Base-by-base conservation (phyloP, 768 basidiomycete species). In the Scleroderma citrinum region DNA sequence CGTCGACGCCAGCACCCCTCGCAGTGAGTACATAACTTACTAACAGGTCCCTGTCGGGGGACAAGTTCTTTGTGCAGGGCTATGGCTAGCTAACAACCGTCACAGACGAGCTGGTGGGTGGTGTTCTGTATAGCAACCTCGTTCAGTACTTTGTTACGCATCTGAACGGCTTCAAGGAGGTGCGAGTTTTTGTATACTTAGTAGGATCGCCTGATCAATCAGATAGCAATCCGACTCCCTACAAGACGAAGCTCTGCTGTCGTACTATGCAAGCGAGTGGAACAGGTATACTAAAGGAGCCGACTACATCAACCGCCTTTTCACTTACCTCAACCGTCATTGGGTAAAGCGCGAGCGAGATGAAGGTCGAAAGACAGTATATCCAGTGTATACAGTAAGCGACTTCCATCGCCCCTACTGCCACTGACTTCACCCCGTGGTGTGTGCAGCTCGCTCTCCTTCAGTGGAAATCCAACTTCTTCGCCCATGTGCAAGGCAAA, bases 301-400 rank as follows among this genome's bases (percentile, higher is more conserved):
- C 1, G 92, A 90, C 63, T 98, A 96, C 65, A 92, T 97, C 69
- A 95, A 98, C 66, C 87, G 95, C 48, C 71, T 99, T 31, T 98
- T 98, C 74, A 94, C 92, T 2, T 98, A 98, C 71, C 78, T 99
- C 49, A 98, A 99, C 69, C 90, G 95, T 17, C 93, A 98, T 69
- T 99, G 96, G 96, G 95, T 99, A 38, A 95, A 94, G 72, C 80
- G 95, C 46, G 96, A 99, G 66, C 82, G 94, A 61, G 95, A 98
- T 59, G 95, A 98, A 67, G 96, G 96, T 14, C 76, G 94, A 59
- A 94, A 91, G 69, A 87, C 85, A 37, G 88, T 98, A 19, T 98
- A 97, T 70, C 84, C 83, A 1, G 91, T 99, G 17, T 98, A 98
- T 64, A 99, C 95, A 23, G 94, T 95, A 56, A 5, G 31, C 46